A percentile compares a stretch with the other conserved stretches of the same genome.
Conservation (phyloP, 202 grass and related monocot genomes). For the Hordeum pubiflorum region DNA sequence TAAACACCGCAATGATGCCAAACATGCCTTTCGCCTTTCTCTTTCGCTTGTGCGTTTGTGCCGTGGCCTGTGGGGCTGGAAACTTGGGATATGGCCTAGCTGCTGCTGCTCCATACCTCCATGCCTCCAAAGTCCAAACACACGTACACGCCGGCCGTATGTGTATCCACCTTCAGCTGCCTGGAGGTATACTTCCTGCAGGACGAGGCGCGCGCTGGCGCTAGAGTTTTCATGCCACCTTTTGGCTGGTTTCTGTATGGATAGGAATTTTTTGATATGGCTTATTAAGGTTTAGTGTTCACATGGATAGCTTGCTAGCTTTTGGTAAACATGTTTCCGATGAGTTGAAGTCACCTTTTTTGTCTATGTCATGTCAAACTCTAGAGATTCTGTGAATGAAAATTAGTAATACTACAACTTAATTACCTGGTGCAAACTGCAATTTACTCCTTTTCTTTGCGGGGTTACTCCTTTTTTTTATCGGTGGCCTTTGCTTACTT, state of each 20-base stretch:
- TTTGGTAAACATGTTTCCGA: background rate
- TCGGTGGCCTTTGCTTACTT: background rate
- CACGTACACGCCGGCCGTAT: background rate
- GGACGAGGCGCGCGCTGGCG: background rate
- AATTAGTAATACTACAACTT: background rate
- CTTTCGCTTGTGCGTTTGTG: slow-evolving; percentile 9
- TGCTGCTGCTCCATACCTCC: background rate
- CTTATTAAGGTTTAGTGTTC: background rate
- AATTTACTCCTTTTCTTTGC: background rate
- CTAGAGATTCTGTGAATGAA: background rate
- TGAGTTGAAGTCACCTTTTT: background rate
- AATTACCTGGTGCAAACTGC: background rate
- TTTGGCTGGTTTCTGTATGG: background rate
- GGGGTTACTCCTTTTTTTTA: too few species aligned
- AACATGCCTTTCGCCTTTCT: slow-evolving; percentile 16
- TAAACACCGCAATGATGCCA: slow-evolving; percentile 23
- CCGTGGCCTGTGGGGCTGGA: background rate
- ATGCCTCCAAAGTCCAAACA: background rate
- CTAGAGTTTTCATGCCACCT: slow-evolving; percentile 5
- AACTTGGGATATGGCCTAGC: background rate
- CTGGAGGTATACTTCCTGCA: slow-evolving; percentile 17
- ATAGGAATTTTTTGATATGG: background rate
- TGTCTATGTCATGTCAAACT: background rate
- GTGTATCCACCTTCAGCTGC: background rate
- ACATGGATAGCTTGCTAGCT: background rate